These are phyloP conservation scores for Helicosporidium sp. DNA, from an alignment of 139 green algal genomes.

Conservation along the genomic window DNA sequence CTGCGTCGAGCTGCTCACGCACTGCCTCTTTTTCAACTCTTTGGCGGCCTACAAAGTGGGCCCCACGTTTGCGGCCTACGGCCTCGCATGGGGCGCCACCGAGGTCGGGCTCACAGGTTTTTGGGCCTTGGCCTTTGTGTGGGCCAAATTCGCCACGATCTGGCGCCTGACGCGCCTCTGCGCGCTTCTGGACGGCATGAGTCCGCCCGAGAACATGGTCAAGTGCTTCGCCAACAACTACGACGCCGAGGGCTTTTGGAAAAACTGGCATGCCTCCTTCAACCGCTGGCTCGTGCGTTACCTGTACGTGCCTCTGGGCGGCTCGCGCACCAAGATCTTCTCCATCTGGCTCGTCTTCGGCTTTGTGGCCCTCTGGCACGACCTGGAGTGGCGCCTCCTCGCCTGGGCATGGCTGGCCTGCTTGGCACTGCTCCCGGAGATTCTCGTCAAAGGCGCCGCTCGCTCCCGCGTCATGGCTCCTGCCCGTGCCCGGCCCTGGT, in stretches of 20 bases:
- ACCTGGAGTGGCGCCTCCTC: slow-evolving; percentile 64
- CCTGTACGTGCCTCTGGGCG: slow-evolving; percentile 82
- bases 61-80: slow-evolving; percentile 11
- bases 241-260: slow-evolving; percentile 79
- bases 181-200: slow-evolving; percentile 56
- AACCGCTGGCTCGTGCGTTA: slow-evolving; percentile 85
- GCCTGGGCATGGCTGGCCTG: slow-evolving; percentile 67
- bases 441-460: slow-evolving; percentile 22
- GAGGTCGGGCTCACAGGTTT: slow-evolving; percentile 32
- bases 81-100: slow-evolving; percentile 3
- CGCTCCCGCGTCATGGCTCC: background rate
- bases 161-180: slow-evolving; percentile 41
- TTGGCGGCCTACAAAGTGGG: slow-evolving; percentile 28
- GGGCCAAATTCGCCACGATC: slow-evolving; percentile 76
- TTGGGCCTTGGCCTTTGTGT: slow-evolving; percentile 82
- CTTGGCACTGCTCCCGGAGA: slow-evolving; percentile 42
- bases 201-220: slow-evolving; percentile 80
- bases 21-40: slow-evolving; percentile 63
- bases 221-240: slow-evolving; percentile 88
- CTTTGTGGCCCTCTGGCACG: slow-evolving; percentile 90
- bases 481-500: slow-evolving; percentile 10
- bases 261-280: slow-evolving; percentile 76
- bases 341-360: slow-evolving; percentile 82
- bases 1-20: slow-evolving; percentile 58
- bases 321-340: slow-evolving; percentile 24